Percentiles rank a stretch among this genome's conserved stretches.
Evolutionary conservation across 805 yeast genomes (phyloP).

Genomic region (Candida glaebosa): DNA sequence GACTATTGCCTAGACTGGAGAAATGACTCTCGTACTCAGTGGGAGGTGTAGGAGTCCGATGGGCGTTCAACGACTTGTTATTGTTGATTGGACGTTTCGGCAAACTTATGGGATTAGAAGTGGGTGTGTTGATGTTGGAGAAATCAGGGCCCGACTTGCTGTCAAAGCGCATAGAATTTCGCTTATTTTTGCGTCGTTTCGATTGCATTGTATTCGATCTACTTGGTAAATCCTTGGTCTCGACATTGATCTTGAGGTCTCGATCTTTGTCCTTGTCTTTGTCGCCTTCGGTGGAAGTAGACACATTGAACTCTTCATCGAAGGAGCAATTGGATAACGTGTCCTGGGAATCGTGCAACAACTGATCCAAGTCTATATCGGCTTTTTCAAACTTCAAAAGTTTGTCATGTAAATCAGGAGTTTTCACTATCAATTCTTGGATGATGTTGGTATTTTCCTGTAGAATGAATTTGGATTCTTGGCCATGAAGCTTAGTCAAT

Average conservation of each 20-base stretch:
- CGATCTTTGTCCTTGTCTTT: slow-evolving; percentile 10
- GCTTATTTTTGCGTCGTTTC: slow-evolving; percentile 30
- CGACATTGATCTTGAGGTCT: slow-evolving; percentile 6
- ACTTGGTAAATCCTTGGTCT: not conserved
- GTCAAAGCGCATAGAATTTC: slow-evolving; percentile 31
- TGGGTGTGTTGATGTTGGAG: slow-evolving; percentile 14
- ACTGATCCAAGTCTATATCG: slow-evolving; percentile 31
- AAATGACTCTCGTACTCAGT: slow-evolving; percentile 7
- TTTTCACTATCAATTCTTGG: slow-evolving; percentile 30
- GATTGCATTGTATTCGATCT: slow-evolving; percentile 14
- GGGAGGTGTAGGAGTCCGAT: slow-evolving; percentile 28
- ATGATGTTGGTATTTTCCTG: slow-evolving; percentile 47
- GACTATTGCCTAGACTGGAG: not conserved
- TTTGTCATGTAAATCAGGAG: slow-evolving; percentile 32
- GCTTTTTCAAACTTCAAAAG: slow-evolving; percentile 23
- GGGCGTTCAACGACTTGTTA: slow-evolving; percentile 10
- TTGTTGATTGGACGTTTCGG: slow-evolving; percentile 4
- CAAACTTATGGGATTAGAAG: slow-evolving; percentile 11
- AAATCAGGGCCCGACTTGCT: slow-evolving; percentile 19
- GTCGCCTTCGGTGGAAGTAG: slow-evolving; percentile 16
- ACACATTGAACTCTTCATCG: slow-evolving; percentile 31
- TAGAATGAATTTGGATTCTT: slow-evolving; percentile 42
- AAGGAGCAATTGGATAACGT: slow-evolving; percentile 27
- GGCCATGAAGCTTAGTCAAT: slow-evolving; percentile 47
- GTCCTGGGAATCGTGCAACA: slow-evolving; percentile 31